These are phyloP conservation scores for Raphidocelis subcapitata DNA, from an alignment of 139 green algal species.

Conservation along the genomic window DNA sequence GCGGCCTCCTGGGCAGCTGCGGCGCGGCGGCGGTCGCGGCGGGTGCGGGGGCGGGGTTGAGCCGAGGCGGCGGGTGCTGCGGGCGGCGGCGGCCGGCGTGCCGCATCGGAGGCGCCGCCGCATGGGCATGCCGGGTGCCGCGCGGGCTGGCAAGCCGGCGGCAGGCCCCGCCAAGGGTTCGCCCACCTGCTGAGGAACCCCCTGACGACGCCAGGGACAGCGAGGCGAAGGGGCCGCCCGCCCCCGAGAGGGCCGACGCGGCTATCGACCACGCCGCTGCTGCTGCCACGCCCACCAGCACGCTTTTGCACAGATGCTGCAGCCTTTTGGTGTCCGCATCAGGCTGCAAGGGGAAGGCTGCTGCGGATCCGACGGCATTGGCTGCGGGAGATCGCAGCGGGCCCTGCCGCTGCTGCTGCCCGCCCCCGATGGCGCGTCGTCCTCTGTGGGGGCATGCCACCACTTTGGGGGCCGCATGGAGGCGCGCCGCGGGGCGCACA, in stretches of 20 bases:
- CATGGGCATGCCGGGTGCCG: constrained; percentile 1
- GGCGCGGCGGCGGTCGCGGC: not conserved
- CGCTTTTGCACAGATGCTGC: constrained; percentile 15
- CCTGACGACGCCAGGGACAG: not conserved
- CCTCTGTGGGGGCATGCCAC: too few relatives aligned
- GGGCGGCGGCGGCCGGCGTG: not conserved
- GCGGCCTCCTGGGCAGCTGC: constrained; percentile 22
- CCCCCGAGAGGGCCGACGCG: constrained; percentile 9
- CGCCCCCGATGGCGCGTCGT: too few relatives aligned
- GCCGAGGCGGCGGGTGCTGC: not conserved
- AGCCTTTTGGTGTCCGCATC: not conserved
- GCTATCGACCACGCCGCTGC: constrained; percentile 22
- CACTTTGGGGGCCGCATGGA: too few relatives aligned
- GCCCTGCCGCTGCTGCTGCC: not conserved
- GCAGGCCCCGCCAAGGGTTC: not conserved
- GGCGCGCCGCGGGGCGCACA: too few relatives aligned
- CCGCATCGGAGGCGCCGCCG: not conserved
- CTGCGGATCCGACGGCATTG: not conserved
- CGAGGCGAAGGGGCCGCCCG: constrained; percentile 5
- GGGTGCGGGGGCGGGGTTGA: too few relatives aligned
- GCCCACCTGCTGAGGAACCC: not conserved
- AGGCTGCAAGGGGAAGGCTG: not conserved
- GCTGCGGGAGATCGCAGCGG: not conserved
- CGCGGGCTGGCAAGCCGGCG: not conserved
- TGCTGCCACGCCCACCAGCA: constrained; percentile 25